Evolutionary conservation across 768 basidiomycete genomes (phyloP).

Genomic region (Cystobasidium tubakii): DNA sequence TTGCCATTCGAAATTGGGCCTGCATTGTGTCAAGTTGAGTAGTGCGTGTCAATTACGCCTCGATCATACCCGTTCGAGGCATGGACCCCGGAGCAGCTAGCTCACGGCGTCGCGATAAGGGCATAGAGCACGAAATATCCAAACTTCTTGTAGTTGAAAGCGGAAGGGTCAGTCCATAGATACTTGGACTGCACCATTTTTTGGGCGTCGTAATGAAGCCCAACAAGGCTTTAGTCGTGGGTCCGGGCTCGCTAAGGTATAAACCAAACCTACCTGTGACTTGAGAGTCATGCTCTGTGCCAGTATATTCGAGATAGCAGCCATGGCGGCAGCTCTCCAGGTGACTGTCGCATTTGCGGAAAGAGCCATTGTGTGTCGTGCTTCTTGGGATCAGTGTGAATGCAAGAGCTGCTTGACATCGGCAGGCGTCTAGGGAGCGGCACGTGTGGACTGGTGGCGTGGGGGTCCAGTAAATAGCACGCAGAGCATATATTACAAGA

Average conservation of each 20-base stretch:
- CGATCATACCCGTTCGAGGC: no score
- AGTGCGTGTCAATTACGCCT: no score
- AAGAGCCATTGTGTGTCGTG: neutral
- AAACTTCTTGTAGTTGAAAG: neutral
- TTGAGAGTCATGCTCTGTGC: conserved; percentile 14
- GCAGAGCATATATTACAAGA: no score
- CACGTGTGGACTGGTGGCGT: no score
- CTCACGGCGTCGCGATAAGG: conserved; percentile 8
- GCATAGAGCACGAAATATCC: conserved; percentile 23
- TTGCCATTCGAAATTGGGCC: conserved; percentile 25
- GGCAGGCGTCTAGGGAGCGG: no score
- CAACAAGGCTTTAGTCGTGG: no score
- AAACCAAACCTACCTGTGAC: neutral
- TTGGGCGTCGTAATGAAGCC: no score
- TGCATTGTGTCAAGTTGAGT: neutral
- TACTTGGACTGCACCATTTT: neutral
- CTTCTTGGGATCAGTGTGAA: neutral
- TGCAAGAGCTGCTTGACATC: neutral
- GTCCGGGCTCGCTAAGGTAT: no score
- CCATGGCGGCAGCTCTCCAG: conserved; percentile 13
- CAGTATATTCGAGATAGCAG: conserved; percentile 18
- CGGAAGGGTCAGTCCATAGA: neutral
- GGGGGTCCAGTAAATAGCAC: no score
- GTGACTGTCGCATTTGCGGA: neutral
- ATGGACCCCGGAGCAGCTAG: no score